Percentiles rank a stretch among this genome's conserved stretches.
phyloP scores from a whole-genome alignment of 176 grass and related monocot species.

The Lolium perenne region DNA sequence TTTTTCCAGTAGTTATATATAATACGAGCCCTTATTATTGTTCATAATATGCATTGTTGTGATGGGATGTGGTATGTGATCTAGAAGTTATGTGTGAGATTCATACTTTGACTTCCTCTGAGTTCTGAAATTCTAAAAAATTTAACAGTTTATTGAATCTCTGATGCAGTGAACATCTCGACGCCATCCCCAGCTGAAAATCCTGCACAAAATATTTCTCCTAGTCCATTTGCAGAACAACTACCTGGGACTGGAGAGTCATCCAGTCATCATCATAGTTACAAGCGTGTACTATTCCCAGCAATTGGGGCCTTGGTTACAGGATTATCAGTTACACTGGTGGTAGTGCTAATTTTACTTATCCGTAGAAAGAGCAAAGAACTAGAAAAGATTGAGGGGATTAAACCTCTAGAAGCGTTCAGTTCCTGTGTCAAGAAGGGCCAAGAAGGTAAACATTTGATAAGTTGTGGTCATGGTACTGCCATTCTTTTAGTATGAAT shows the following conservation, averaged over 20 bases:
- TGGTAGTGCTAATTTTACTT: constrained; percentile 78
- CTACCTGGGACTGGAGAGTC: constrained; percentile 56
- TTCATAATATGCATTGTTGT: constrained; percentile 5
- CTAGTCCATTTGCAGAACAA: constrained; percentile 58
- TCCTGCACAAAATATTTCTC: constrained; percentile 55
- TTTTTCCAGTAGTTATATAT: not conserved
- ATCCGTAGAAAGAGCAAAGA: constrained; percentile 84
- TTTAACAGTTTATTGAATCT: constrained; percentile 42
- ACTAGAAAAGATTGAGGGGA: constrained; percentile 65
- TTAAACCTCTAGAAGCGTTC: constrained; percentile 37
- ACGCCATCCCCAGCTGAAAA: constrained; percentile 32
- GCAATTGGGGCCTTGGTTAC: constrained; percentile 74
- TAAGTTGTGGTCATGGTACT: not conserved
- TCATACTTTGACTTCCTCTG: constrained; percentile 31
- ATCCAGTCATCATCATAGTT: constrained; percentile 63
- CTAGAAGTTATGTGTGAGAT: constrained; percentile 7
- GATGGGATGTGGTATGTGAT: not conserved
- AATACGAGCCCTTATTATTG: not conserved
- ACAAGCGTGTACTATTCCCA: constrained; percentile 60
- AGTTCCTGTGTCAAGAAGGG: constrained; percentile 64
- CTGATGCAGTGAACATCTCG: constrained; percentile 73
- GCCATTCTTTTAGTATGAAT: no score
- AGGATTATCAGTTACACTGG: constrained; percentile 66
- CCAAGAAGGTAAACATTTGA: constrained; percentile 66
- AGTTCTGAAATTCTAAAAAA: not conserved